Conservation (phyloP, 2,329 filamentous ascomycete genomes). For the Pyrenophora teres region DNA sequence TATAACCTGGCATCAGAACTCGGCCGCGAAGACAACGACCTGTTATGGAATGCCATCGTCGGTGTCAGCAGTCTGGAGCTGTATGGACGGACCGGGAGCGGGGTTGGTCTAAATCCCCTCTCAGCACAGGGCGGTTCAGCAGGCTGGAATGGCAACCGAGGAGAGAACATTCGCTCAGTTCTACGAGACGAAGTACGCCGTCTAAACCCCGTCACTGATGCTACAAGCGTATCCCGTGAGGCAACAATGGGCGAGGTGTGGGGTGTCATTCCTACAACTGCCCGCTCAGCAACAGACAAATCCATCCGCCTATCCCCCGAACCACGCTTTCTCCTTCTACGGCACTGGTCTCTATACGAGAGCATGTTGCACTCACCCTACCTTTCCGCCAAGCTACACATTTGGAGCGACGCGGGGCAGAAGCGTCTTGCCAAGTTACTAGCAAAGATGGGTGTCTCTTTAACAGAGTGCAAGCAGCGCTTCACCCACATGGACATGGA, state of each 20-base stretch:
- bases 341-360: conserved; percentile 97
- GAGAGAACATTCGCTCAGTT: conserved; percentile 81
- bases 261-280: conserved; percentile 87
- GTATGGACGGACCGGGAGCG: conserved; percentile 83
- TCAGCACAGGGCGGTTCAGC: conserved; percentile 59
- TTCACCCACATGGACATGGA: conserved; percentile 99
- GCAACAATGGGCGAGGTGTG: conserved; percentile 67
- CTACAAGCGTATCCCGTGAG: conserved; percentile 62
- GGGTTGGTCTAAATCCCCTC: conserved; percentile 68
- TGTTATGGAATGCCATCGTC: conserved; percentile 93
- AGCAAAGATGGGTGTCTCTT: conserved; percentile 96
- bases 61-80: conserved; percentile 93
- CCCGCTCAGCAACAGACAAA: conserved; percentile 85
- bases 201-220: conserved; percentile 75
- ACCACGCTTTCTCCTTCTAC: conserved; percentile 86
- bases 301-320: conserved; percentile 92
- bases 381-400: conserved; percentile 85
- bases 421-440: conserved; percentile 91
- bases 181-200: conserved; percentile 92
- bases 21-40: conserved; percentile 93
- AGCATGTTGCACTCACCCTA: conserved; percentile 98
- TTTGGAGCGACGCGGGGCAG: conserved; percentile 88
- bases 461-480: conserved; percentile 91
- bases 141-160: conserved; percentile 81
- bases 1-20: conserved; percentile 95